Base-by-base conservation (phyloP, 345 rosid genomes). In the Heritiera littoralis region DNA sequence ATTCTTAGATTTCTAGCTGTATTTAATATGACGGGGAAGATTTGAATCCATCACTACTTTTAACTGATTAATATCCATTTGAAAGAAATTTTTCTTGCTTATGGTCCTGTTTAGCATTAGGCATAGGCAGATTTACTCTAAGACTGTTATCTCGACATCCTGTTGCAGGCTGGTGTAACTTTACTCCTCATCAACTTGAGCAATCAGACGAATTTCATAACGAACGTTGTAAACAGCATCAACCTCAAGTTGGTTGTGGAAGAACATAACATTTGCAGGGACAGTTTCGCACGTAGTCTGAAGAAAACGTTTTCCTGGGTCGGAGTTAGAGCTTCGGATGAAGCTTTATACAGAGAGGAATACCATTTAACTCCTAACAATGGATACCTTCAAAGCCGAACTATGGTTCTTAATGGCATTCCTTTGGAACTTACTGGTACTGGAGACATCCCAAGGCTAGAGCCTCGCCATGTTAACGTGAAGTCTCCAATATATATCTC, bases 311-410 rank as follows among this genome's bases (percentile, higher is more conserved):
- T 92, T 74, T 80, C 90, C 3, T 93, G 95, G 84, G 83, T 91
- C 0, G 98, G 97, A 74, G 80, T 49, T 59, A 85, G 84, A 79
- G 86, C 93, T 59, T 83, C 86, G 0, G 87, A 86, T 40, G 87
- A 78, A 45, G 58, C 77, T 45, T 46, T 88, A 55, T 76, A 76
- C 72, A 86, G 98, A 84, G 98, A 96, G 83, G 99, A 96, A 83
- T 96, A 96, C 81, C 97, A 94, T 84, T 85, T 96, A 65, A 92
- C 93, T 74, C 92, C 99, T 0, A 86, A 89, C 82, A 86, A 91
- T 9, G 88, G 95, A n/a, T 61, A 85, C 72, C 80, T 96, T 38
- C 83, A 51, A 58, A 93, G 98, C 87, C 86, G 82, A 80, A 90
- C 90, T 40, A 86, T 91, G 94, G 51, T 94, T 67, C 88, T 96